Percentiles rank a stretch among this genome's conserved stretches.
Conservation (phyloP, 495 filamentous ascomycete species). For the Penicillium salamii region DNA sequence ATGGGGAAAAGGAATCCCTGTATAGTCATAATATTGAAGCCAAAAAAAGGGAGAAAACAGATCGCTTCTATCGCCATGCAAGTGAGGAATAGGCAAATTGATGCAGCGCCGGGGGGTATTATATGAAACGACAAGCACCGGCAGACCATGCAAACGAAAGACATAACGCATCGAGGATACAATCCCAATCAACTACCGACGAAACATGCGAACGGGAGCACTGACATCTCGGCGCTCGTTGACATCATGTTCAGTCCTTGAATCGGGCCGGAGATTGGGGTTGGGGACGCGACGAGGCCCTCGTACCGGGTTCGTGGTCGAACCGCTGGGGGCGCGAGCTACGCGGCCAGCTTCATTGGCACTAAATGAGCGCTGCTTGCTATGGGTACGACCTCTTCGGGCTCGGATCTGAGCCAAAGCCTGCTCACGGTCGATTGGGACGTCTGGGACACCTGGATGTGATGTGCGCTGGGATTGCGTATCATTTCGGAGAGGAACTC, state of each 20-base stretch:
- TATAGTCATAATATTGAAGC: conserved; percentile 9
- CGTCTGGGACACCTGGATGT: conserved; percentile 30
- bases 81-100: conserved; percentile 13
- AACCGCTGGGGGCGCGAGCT: conserved; percentile 21
- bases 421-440: conserved; percentile 48
- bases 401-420: conserved; percentile 52
- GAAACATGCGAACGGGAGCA: conserved; percentile 40
- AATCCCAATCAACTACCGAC: conserved; percentile 22
- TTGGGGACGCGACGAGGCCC: conserved; percentile 38
- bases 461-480: conserved; percentile 21
- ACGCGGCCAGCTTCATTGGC: conserved; percentile 34
- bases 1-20: conserved; percentile 1
- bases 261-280: conserved; percentile 34
- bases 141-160: conserved; percentile 13
- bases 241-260: conserved; percentile 27
- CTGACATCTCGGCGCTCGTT: conserved; percentile 38
- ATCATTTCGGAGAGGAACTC: conserved; percentile 32
- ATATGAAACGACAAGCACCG: conserved; percentile 18
- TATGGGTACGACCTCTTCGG: conserved; percentile 45
- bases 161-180: conserved; percentile 13
- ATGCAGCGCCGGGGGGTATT: conserved; percentile 31
- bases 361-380: conserved; percentile 43
- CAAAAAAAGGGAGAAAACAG: conserved; percentile 4
- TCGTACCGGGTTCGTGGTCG: conserved; percentile 24
- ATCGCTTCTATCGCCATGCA: conserved; percentile 12